Evolutionary conservation across 1,284 basidiomycete species (phyloP).

Genomic region (Hymenochaete sp.): DNA sequence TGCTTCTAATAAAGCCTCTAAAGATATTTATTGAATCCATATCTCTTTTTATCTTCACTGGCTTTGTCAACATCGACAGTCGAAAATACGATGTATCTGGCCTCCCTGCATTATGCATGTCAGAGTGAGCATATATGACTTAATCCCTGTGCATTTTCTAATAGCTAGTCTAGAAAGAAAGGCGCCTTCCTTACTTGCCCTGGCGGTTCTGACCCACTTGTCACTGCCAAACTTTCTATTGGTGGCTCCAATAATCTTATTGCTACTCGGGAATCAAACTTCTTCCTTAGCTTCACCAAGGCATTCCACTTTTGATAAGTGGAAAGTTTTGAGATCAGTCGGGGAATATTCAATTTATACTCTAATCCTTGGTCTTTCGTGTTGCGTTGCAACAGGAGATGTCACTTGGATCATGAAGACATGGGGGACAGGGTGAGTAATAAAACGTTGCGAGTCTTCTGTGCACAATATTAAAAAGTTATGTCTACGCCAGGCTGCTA

Average conservation of each 20-base stretch:
- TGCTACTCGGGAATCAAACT: constrained; percentile 50
- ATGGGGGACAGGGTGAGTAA: constrained; percentile 75
- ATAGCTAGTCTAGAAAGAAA: constrained; percentile 36
- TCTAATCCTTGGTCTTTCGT: constrained; percentile 36
- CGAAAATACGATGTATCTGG: constrained; percentile 64
- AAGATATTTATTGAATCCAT: constrained; percentile 87
- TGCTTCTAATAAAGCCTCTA: constrained; percentile 7
- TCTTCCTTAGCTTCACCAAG: constrained; percentile 59
- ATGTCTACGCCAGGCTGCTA: constrained; percentile 38
- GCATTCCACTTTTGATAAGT: constrained; percentile 32
- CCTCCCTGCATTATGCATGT: constrained; percentile 66
- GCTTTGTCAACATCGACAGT: constrained; percentile 75
- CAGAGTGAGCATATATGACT: constrained; percentile 37
- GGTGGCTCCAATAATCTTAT: constrained; percentile 57
- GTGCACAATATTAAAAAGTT: not conserved
- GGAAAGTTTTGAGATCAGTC: constrained; percentile 32
- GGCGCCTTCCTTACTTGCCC: constrained; percentile 48
- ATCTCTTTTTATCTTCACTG: constrained; percentile 69
- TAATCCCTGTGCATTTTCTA: constrained; percentile 2
- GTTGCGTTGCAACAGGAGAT: constrained; percentile 48
- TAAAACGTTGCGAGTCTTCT: too few species aligned
- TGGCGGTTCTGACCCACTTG: constrained; percentile 65
- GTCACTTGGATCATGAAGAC: constrained; percentile 65
- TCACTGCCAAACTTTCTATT: constrained; percentile 67
- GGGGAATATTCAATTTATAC: constrained; percentile 46